Evolutionary conservation across 805 yeast genomes (phyloP).

Genomic region (Kazachstania martiniae): DNA sequence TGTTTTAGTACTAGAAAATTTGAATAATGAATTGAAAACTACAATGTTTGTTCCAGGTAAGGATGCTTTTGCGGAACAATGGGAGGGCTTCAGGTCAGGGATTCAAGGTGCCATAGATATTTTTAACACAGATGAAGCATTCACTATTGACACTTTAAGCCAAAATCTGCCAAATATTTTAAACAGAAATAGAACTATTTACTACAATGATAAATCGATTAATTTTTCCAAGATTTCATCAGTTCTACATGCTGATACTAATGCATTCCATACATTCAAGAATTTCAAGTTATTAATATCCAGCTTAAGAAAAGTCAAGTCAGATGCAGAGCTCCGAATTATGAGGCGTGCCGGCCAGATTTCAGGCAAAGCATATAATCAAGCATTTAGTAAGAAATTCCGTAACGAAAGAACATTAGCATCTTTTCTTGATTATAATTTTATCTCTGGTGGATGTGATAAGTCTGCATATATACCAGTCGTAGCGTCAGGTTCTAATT

Average conservation of each 20-base stretch:
- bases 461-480: slow-evolving; percentile 89
- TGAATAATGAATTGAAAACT: slow-evolving; percentile 42
- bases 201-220: slow-evolving; percentile 35
- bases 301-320: slow-evolving; percentile 52
- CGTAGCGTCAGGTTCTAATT: slow-evolving; percentile 87
- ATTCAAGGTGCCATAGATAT: slow-evolving; percentile 67
- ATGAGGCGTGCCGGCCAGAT: slow-evolving; percentile 79
- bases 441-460: slow-evolving; percentile 82
- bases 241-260: slow-evolving; percentile 7
- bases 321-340: slow-evolving; percentile 60
- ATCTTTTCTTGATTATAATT: slow-evolving; percentile 71
- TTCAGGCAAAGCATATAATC: slow-evolving; percentile 74
- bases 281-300: slow-evolving; percentile 13
- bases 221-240: background rate
- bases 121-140: slow-evolving; percentile 78
- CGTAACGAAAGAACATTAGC: slow-evolving; percentile 68
- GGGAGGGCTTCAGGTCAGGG: slow-evolving; percentile 96
- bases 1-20: slow-evolving; percentile 54
- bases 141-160: slow-evolving; percentile 23
- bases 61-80: slow-evolving; percentile 65
- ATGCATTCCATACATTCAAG: slow-evolving; percentile 1
- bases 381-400: slow-evolving; percentile 62
- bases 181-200: slow-evolving; percentile 39
- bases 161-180: slow-evolving; percentile 29
- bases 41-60: slow-evolving; percentile 83